Conservation (phyloP, 306 rosid species). For the Vigna trinervia region DNA sequence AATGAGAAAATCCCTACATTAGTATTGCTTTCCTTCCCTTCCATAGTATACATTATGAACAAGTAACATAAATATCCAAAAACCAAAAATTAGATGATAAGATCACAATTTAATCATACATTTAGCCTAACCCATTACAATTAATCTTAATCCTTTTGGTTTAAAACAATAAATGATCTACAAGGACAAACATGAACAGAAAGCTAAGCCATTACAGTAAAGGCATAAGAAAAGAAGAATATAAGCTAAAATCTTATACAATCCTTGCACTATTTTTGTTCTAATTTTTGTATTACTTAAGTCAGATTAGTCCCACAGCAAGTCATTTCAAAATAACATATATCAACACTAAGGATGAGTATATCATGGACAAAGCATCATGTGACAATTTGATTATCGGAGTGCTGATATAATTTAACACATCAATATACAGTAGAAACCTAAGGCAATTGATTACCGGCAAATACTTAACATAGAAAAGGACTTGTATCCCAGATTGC, state of each 20-base stretch:
- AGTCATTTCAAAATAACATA: background rate
- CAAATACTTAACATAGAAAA: constrained; percentile 2
- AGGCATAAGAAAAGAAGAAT: background rate
- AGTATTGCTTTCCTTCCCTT: constrained; percentile 6
- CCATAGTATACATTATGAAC: background rate
- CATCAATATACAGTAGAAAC: constrained; percentile 1
- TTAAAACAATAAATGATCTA: background rate
- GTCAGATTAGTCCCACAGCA: background rate
- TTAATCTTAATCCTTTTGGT: background rate
- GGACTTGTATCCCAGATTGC: constrained; percentile 6
- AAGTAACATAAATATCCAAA: background rate
- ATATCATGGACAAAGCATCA: constrained; percentile 2
- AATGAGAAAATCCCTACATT: background rate
- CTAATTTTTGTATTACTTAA: background rate
- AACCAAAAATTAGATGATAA: background rate
- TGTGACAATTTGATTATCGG: background rate
- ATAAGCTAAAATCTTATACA: background rate
- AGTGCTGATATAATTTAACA: background rate
- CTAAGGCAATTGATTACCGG: background rate
- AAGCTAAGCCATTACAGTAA: constrained; percentile 4
- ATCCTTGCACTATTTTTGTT: background rate
- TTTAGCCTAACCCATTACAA: constrained; percentile 28
- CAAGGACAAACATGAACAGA: background rate
- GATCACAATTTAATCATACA: constrained; percentile 6
- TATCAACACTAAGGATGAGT: background rate